Evolutionary conservation across 768 basidiomycete genomes (phyloP), one percentile per base, ranked within the genome.

Genomic region (Russula brevipes): DNA sequence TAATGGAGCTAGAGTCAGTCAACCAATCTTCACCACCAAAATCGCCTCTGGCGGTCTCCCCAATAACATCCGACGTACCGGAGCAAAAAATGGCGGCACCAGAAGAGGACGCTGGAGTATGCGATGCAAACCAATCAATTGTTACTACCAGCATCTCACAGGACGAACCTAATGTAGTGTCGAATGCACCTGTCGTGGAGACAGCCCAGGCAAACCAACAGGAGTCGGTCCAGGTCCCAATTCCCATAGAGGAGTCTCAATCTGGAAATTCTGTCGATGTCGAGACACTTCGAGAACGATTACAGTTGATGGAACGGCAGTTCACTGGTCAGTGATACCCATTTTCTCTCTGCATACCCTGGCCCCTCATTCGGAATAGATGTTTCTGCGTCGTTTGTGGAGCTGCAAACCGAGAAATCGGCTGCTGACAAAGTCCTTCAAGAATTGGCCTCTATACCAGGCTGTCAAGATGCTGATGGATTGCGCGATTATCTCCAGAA

Each of bases 371-470:
- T 24, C 16, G 8, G n/a, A 5, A 7, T 54, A 93, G 91, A 91
- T 70, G 82, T 93, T 3, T 89, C 90, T 10, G 81, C 78, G 4
- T 90, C 91, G 11, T 90, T 88, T 77, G 86, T 88, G 72, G 80
- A 81, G 65, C 76, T 94, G 41, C 88, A 89, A 66, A 81, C 83
- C 0, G 88, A 92, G 74, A 87, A 87, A 69, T 71, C 76, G 10
- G 84, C 85, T 16, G 85, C 84, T 44, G 89, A 94, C 69, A 73
- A 76, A 11, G 75, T 92, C 4, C 74, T 98, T 51, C 79, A 77
- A 10, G 89, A 89, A 59, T 72, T 87, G 5, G 89, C 92, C 0
- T 86, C 91, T 0, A 69, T 94, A 12, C 80, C 86, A 63, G 83
- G 82, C 24, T 79, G 87, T 14, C 75, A 80, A 44, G 88, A 97